phyloP scores from a whole-genome alignment of 129 eudicot species.

The Oenanthe sinensis region DNA sequence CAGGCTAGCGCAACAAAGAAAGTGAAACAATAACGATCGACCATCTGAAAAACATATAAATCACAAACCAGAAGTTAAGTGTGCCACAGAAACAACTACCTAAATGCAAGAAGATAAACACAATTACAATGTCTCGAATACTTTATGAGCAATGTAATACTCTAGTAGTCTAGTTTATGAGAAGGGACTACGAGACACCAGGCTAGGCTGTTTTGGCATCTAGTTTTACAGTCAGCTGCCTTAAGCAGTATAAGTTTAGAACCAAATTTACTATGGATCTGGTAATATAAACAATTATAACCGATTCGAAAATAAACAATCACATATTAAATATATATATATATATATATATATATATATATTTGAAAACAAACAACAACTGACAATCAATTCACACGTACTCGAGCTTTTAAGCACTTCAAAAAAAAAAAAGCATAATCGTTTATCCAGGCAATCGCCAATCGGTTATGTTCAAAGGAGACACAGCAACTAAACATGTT shows the following conservation, averaged over 20 bases:
- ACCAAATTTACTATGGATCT: too few species aligned
- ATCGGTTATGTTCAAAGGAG: too few species aligned
- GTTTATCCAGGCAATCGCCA: too few species aligned
- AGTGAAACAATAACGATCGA: slow-evolving; percentile 28
- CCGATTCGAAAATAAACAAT: too few species aligned
- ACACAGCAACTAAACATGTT: not conserved
- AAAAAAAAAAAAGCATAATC: too few species aligned
- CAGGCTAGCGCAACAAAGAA: slow-evolving; percentile 39
- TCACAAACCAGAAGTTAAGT: not conserved
- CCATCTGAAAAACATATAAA: slow-evolving; percentile 43
- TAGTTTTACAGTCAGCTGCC: not conserved
- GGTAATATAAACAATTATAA: too few species aligned
- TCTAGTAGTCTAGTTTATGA: not conserved
- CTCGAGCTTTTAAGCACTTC: too few species aligned
- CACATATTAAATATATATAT: too few species aligned
- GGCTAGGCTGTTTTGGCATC: not conserved
- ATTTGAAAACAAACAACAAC: not conserved
- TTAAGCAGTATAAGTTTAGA: not conserved
- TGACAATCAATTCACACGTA: not conserved
- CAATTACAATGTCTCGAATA: not conserved
- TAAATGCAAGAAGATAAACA: not conserved
- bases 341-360: too few species aligned
- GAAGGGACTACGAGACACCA: not conserved
- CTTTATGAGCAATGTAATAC: not conserved
- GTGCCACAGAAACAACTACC: not conserved